Evolutionary conservation across 768 basidiomycete species (phyloP).

Genomic region (Lentinus tigrinus): DNA sequence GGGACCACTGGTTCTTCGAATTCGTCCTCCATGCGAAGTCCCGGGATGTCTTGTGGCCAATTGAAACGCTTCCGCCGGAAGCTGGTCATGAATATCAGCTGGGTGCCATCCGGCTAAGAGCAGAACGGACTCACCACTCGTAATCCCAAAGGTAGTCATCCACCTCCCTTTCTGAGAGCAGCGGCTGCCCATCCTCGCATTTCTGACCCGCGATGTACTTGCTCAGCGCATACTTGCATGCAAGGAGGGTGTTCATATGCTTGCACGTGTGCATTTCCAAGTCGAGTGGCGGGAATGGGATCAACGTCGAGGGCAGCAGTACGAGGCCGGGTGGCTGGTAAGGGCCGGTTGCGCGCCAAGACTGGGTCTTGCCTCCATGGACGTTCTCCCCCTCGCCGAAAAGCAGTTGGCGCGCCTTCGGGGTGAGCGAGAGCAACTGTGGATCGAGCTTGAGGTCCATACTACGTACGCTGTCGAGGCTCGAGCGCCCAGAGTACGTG

Average conservation of each 20-base stretch:
- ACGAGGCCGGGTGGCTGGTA: constrained; percentile 65
- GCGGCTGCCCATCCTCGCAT: constrained; percentile 20
- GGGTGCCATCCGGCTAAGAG: background rate
- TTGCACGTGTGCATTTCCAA: constrained; percentile 78
- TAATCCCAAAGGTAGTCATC: constrained; percentile 53
- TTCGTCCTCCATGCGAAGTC: constrained; percentile 16
- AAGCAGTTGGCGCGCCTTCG: constrained; percentile 18
- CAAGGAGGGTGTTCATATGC: constrained; percentile 62
- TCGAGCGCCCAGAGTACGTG: constrained; percentile 24
- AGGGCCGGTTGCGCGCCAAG: constrained; percentile 14
- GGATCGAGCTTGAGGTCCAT: background rate
- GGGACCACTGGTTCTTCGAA: constrained; percentile 1
- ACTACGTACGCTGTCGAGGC: constrained; percentile 3
- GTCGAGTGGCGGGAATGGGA: constrained; percentile 55
- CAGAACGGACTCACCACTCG: constrained; percentile 46
- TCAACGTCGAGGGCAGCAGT: constrained; percentile 56
- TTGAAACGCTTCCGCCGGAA: constrained; percentile 68
- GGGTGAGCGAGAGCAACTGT: constrained; percentile 8
- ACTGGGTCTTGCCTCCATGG: background rate
- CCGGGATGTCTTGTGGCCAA: constrained; percentile 52
- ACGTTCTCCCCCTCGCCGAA: constrained; percentile 8
- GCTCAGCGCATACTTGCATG: constrained; percentile 56
- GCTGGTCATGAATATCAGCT: constrained; percentile 32
- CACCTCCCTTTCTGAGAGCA: constrained; percentile 26
- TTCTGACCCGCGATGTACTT: constrained; percentile 43